Percentiles rank a stretch among this genome's conserved stretches.
phyloP scores from a whole-genome alignment of 2,329 filamentous ascomycete genomes.

The Plenodomus tracheiphilus region DNA sequence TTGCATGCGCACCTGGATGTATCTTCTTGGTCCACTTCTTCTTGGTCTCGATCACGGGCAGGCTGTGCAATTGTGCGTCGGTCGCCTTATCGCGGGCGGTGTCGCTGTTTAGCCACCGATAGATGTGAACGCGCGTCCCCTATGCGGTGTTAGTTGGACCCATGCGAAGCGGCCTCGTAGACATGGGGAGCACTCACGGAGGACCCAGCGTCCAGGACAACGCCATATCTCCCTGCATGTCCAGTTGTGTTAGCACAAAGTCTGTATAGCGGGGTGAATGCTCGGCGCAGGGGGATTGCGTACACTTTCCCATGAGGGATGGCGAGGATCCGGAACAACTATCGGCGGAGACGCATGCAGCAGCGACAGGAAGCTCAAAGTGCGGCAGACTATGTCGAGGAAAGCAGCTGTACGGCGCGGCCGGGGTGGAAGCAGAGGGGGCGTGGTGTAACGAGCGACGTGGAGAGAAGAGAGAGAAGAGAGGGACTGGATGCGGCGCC shows the following conservation, averaged over 20 bases:
- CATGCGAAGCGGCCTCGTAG: not conserved
- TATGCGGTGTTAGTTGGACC: conserved; percentile 32
- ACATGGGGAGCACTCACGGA: conserved; percentile 59
- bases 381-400: not conserved
- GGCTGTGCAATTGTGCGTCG: conserved; percentile 62
- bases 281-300: conserved; percentile 22
- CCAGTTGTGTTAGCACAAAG: conserved; percentile 25
- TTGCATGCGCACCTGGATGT: conserved; percentile 66
- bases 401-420: conserved; percentile 9
- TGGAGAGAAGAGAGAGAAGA: conserved; percentile 4
- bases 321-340: conserved; percentile 21
- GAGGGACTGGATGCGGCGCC: not conserved
- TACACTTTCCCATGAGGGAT: conserved; percentile 49
- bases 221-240: conserved; percentile 71
- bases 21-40: conserved; percentile 93
- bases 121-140: conserved; percentile 91
- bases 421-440: conserved; percentile 5
- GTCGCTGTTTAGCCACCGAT: conserved; percentile 83
- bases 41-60: conserved; percentile 82
- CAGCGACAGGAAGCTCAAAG: conserved; percentile 11
- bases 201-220: conserved; percentile 96
- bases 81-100: conserved; percentile 66
- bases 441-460: conserved; percentile 31
- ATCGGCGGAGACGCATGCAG: conserved; percentile 32
- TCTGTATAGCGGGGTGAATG: conserved; percentile 6